Base-by-base conservation (phyloP, 495 filamentous ascomycete genomes). In the Xylaria nigripes region DNA sequence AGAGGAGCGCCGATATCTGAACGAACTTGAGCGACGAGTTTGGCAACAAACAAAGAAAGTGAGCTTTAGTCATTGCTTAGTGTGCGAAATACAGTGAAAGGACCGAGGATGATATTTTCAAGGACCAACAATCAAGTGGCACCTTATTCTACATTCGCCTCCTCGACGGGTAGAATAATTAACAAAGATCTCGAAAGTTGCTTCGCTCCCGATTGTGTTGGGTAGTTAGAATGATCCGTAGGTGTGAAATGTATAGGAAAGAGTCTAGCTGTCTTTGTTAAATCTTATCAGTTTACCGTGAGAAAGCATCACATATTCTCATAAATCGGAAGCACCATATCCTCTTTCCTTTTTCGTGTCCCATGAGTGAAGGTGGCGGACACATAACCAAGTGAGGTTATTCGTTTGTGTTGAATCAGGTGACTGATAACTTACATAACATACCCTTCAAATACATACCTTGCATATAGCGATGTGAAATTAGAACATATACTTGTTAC, bases 1-100 rank as follows among this genome's bases (percentile, higher is more conserved):
- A 13, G 45, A 55, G 43, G 25, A 43, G 40, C 13, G 32, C 45
- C 27, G 36, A 42, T 38, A 54, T 19, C 44, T 42, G 44, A n/a
- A 47, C 32, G 44, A 46, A 46, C 21, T 47, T 16, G 15, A 42
- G 29, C 24, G 22, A 54, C 24, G 10, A 23, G 30, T 34, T 25
- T 48, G 44, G 48, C 43, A 29, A 40, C 41, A 16, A 10, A 48
- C 32, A 48, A 47, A 42, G 51, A 54, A 32, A 54, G 46, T 27
- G 32, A 6, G n/a, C 13, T 9, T 46, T 25, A 19, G 43, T 18
- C 36, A 47, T 48, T 25, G 27, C 16, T 41, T 18, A 15, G 15
- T 29, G 30, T 22, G 32, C 29, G n/a, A 42, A n/a, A 18, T 29
- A 48, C 21, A 29, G 18, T 46, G 44, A 56, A 56, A 50, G 47